These are phyloP conservation scores for Mycena crocata DNA, from an alignment of 768 basidiomycete species.

Conservation along the genomic window DNA sequence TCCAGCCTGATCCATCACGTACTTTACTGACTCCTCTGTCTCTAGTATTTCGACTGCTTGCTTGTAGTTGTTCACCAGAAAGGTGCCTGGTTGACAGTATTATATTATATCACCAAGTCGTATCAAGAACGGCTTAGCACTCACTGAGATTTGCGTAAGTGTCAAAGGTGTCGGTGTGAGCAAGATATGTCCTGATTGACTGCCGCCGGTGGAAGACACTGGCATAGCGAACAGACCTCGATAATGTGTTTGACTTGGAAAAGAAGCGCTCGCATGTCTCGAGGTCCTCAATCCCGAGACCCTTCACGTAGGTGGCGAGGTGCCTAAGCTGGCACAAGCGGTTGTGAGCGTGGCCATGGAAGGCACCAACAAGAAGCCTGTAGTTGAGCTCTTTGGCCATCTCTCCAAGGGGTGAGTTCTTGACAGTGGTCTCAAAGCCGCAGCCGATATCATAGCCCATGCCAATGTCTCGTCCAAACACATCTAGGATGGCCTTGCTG, in stretches of 20 bases:
- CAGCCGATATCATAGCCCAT: neutral
- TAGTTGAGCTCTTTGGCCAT: neutral
- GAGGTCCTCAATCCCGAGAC: constrained; percentile 23
- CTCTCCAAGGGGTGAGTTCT: constrained; percentile 6
- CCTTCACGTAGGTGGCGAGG: constrained; percentile 22
- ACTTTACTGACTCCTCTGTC: neutral
- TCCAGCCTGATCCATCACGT: constrained; percentile 1
- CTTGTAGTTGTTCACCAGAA: neutral
- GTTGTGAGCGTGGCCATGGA: constrained; percentile 23
- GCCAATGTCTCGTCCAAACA: neutral
- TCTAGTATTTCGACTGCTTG: neutral
- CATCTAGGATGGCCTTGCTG: neutral
- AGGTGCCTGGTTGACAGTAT: neutral
- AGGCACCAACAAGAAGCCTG: constrained; percentile 5
- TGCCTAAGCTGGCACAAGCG: constrained; percentile 22
- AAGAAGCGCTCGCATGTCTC: constrained; percentile 28
- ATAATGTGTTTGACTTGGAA: constrained; percentile 24
- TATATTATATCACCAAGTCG: neutral
- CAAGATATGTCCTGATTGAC: neutral
- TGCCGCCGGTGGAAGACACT: constrained; percentile 1
- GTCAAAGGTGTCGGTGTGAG: constrained; percentile 1
- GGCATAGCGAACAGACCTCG: neutral
- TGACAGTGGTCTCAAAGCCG: neutral
- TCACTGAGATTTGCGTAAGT: neutral
- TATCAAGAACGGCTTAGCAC: neutral